Conservation (phyloP, 106 monocot species). For the Amphibolis antarctica region DNA sequence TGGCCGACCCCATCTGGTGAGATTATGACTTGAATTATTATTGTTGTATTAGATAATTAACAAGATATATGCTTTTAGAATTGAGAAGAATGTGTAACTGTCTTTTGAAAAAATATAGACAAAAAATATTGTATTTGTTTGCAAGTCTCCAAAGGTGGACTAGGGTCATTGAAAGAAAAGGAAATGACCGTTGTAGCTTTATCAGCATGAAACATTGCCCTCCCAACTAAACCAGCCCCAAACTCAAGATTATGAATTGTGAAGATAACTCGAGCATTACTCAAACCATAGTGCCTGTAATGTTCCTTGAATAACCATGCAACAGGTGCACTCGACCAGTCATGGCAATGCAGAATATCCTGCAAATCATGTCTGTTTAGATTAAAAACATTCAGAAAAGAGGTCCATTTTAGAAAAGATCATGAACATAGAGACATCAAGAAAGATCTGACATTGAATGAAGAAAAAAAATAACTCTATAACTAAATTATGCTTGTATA, state of each 20-base stretch:
- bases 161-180: background rate
- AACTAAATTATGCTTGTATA: no score
- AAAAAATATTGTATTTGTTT: background rate
- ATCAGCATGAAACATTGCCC: constrained; percentile 70
- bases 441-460: no score
- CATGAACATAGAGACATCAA: no score
- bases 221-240: constrained; percentile 57
- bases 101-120: no score
- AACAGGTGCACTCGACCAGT: constrained; percentile 97
- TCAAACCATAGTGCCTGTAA: constrained; percentile 53
- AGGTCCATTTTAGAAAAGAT: no score
- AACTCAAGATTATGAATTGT: constrained; percentile 98
- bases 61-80: background rate
- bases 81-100: no score
- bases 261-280: constrained; percentile 61
- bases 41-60: background rate
- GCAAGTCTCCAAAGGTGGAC: background rate
- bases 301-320: constrained; percentile 95
- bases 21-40: no score
- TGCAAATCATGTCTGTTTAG: constrained; percentile 8
- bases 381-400: no score
- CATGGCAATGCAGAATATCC: constrained; percentile 99
- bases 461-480: no score
- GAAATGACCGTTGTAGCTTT: constrained; percentile 79
- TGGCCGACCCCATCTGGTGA: no score